Base-by-base conservation (phyloP, 2,329 filamentous ascomycete species). In the Arthroderma sp. region DNA sequence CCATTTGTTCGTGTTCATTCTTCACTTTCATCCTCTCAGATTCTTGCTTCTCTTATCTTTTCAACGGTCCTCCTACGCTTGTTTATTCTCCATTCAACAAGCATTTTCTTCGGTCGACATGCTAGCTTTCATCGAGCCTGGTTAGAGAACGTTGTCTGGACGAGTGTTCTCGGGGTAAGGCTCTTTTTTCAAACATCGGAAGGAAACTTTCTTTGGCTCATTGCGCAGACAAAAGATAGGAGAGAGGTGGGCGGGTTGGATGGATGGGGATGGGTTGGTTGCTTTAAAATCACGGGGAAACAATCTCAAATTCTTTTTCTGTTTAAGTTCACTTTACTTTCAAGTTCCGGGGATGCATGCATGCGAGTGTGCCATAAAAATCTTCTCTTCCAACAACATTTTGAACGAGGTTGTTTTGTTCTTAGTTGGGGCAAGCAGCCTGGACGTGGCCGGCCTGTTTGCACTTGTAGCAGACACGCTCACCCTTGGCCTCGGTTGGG, bases 401-500 rank as follows among this genome's bases (percentile, higher is more conserved):
- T 33, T 33, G 25, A 33, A 5, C n/a, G 25, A 17, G 5, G 43
- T 9, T 37, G 13, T 33, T 11, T 54, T 38, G 31, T 35, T 23
- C 67, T 75, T 86, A 88, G 80, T 87, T 90, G 69, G 91, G 88
- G 85, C 93, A 98, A 68, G 87, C 83, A 67, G 88, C 84, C 83
- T 96, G 91, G 72, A 97, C 86, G 77, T 96, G 91, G 67, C 91
- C 91, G 65, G 83, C 81, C 74, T 86, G 80, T 77, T 84, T 84
- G 81, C 83, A 97, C 81, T 94, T 95, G 83, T 98, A 98, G 86
- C 93, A 98, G 72, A 95, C 90, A 74, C 94, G 91, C 82, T 97
- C 91, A 70, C 83, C 81, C 66, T 84, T 82, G 60, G 88, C 87
- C 77, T 95, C 91, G 72, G 91, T 91, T 67, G 91, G 87, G 82